Evolutionary conservation across 2,329 filamentous ascomycete species (phyloP), one percentile per base, ranked within the genome.

Genomic region (Chaetomium globosum): DNA sequence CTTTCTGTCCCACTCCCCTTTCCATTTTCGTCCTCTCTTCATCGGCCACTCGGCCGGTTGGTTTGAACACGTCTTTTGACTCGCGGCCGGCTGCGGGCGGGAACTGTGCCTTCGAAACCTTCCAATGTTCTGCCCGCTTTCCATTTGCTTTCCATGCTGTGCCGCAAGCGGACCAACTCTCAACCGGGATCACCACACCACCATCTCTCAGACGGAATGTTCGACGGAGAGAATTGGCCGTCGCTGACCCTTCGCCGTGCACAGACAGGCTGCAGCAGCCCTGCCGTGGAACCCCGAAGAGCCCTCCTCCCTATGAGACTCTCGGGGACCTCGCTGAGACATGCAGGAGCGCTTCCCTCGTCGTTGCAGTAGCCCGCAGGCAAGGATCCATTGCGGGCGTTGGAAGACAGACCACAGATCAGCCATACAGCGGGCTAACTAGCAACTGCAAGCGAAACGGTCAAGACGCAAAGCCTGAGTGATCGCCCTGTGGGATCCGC

Each of bases 301-400:
- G 19, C 19, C 39, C 26, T 26, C 19, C 21, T 21, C 39, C 12
- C 39, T 1, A n/a, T 16, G n/a, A 51, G 46, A 19, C 51, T 10
- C 2, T 61, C 59, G 51, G 59, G 26, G 51, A 48, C 39, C 36
- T 55, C 43, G 33, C 59, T 59, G 59, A 63, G 59, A 59, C 64
- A 60, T 63, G 64, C 59, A 63, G 33, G 28, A 57, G 26, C 28
- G 30, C 55, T 65, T 33, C 28, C 52, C 16, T 13, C 63, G 48
- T 19, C 46, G 51, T 57, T 43, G 57, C 28, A 33, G 51, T 33
- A n/a, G 39, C 51, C 19, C 49, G 36, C 63, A 28, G 3, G 13
- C 31, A 30, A 46, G 48, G 23, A 19, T 23, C 30, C 58, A 28
- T 6, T 39, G 46, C n/a, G 13, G 26, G 36, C 31, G 46, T 28